A percentile compares a stretch with the other conserved stretches of the same genome.
phyloP scores from a whole-genome alignment of 108 stramenopile species.

The Ochromonas danica region DNA sequence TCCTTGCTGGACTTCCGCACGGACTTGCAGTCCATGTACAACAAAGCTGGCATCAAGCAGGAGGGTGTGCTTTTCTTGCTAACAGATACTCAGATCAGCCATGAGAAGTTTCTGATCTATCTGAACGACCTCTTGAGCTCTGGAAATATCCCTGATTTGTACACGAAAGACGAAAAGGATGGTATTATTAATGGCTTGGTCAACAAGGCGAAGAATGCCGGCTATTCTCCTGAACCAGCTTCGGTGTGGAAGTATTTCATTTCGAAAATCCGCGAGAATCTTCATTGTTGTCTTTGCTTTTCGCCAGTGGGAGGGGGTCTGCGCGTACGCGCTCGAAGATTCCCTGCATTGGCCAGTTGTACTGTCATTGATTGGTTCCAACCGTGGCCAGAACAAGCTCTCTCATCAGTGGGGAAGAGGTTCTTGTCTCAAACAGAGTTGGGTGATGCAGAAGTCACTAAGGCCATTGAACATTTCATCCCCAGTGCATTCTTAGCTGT shows the following conservation, averaged over 20 bases:
- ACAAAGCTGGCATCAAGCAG: conserved; percentile 47
- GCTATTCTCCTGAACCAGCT: conserved; percentile 31
- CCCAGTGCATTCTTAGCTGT: conserved; percentile 26
- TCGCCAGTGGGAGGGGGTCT: conserved; percentile 36
- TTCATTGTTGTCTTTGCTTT: conserved; percentile 34
- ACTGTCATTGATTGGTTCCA: conserved; percentile 57
- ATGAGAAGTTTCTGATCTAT: conserved; percentile 63
- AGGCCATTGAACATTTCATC: conserved; percentile 31
- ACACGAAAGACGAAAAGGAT: conserved; percentile 54
- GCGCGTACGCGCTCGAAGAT: conserved; percentile 44
- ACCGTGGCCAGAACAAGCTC: conserved; percentile 49
- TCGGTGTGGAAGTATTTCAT: conserved; percentile 32
- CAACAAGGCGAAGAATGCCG: conserved; percentile 50
- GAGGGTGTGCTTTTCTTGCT: conserved; percentile 57
- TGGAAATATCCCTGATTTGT: conserved; percentile 55
- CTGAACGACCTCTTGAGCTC: conserved; percentile 56
- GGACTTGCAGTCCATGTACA: conserved; percentile 57
- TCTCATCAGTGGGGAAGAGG: conserved; percentile 24
- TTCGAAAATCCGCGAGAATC: conserved; percentile 32
- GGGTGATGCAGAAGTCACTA: conserved; percentile 21
- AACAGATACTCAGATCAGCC: conserved; percentile 61
- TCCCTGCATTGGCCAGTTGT: conserved; percentile 52
- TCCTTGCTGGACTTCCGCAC: conserved; percentile 54
- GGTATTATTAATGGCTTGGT: conserved; percentile 42
- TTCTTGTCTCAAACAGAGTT: conserved; percentile 17